Conservation (phyloP, 2,329 filamentous ascomycete species). For the Graphiopsis chlorocephala region DNA sequence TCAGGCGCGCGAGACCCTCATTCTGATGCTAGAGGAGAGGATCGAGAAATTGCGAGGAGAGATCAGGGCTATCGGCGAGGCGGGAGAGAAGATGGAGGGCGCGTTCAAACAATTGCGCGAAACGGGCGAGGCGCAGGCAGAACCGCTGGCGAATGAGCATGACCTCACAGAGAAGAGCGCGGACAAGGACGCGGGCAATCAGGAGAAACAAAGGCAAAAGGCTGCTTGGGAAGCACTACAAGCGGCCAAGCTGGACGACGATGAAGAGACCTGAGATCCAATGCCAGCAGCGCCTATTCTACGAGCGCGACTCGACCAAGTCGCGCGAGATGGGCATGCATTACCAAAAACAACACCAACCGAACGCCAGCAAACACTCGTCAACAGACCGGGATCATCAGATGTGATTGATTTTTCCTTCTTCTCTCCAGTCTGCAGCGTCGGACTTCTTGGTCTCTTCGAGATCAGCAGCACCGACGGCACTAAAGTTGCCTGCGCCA, state of each 20-base stretch:
- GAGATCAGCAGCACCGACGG: constrained; percentile 25
- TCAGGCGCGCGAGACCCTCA: constrained; percentile 84
- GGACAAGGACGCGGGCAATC: neutral
- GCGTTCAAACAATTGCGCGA: constrained; percentile 8
- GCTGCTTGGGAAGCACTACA: constrained; percentile 21
- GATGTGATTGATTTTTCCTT: neutral
- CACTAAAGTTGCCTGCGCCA: constrained; percentile 28
- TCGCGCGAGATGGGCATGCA: neutral
- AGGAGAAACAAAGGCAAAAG: constrained; percentile 11
- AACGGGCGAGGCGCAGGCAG: neutral
- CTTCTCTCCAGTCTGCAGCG: neutral
- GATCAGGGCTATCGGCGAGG: constrained; percentile 64
- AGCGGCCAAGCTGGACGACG: constrained; percentile 14
- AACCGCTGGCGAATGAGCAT: neutral
- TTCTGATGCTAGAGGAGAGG: constrained; percentile 82
- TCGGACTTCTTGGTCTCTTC: constrained; percentile 25
- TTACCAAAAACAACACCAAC: neutral
- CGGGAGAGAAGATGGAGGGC: constrained; percentile 62
- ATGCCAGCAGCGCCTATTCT: neutral
- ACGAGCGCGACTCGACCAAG: neutral
- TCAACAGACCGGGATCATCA: neutral
- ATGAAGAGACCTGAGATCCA: constrained; percentile 1
- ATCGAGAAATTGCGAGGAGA: constrained; percentile 70
- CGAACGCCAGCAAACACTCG: neutral
- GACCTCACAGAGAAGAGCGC: neutral